Evolutionary conservation across 78 protist genomes (phyloP), one percentile per base, ranked within the genome.

Genomic region (Paulinella micropora): DNA sequence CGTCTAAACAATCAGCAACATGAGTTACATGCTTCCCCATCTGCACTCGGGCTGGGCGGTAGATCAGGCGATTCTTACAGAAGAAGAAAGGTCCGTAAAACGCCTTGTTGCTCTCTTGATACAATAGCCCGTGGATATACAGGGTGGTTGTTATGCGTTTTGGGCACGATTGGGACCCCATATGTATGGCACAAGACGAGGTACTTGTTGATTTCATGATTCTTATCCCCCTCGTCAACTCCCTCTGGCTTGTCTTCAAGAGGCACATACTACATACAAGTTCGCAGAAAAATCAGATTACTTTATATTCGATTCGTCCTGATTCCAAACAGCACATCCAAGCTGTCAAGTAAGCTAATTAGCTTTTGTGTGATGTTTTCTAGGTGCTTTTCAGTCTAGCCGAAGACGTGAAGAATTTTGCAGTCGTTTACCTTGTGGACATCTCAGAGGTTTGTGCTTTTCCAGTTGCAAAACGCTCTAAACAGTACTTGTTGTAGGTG

Each of bases 21-120:
- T 96, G 97, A 92, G 96, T 79, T 96, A 93, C 87, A 51, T 97
- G 86, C 90, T 97, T 37, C 97, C 97, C 35, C 99, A 98, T 86
- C 88, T 98, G 34, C 81, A 90, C 39, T 90, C 92, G 34, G 99
- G 98, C 64, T 98, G 97, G 96, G 97, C 94, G 0, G 99, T 97
- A 0, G 99, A 97, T 91, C 99, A 96, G 89, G 98, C 99, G 34
- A 98, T 98, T 34, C 84, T 97, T 3, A 28, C 91, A 0, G 99
- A 98, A 88, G 98, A 97, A 37, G 98, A 96, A 15, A 87, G n/a
- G n/a, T n/a, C n/a, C n/a, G n/a, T n/a, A n/a, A n/a, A n/a, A n/a
- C n/a, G n/a, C n/a, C n/a, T n/a, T n/a, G n/a, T n/a, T n/a, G n/a
- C n/a, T n/a, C n/a, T n/a, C n/a, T n/a, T n/a, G n/a, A n/a, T n/a